Evolutionary conservation across 179 eudicot species (phyloP).

Genomic region (Heliamphora pulchella): DNA sequence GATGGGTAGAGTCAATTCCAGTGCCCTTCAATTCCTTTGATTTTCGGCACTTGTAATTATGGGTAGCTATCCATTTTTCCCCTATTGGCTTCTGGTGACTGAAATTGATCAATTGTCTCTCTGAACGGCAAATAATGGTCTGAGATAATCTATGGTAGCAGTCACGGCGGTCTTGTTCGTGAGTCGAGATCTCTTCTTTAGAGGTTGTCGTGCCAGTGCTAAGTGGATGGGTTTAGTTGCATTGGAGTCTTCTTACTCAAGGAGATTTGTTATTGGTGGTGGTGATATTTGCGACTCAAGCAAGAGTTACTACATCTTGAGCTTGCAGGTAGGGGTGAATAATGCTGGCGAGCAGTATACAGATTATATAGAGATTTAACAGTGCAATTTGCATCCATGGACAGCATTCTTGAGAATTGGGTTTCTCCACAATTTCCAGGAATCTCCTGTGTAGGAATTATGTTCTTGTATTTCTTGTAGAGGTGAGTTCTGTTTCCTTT

Average conservation of each 20-base stretch:
- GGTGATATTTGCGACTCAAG: constrained; percentile 13
- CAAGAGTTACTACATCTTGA: constrained; percentile 15
- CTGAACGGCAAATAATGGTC: constrained; percentile 21
- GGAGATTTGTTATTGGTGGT: constrained; percentile 16
- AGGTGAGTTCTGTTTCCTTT: constrained; percentile 32
- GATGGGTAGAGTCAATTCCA: constrained; percentile 20
- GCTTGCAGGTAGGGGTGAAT: constrained; percentile 11
- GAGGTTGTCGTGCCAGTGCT: constrained; percentile 17
- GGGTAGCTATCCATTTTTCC: constrained; percentile 17
- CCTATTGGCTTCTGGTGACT: constrained; percentile 30
- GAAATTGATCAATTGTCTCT: constrained; percentile 34
- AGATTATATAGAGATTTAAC: background rate
- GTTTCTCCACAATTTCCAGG: constrained; percentile 18
- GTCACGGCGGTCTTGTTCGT: constrained; percentile 13
- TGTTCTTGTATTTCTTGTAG: constrained; percentile 22
- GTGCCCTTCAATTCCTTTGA: constrained; percentile 14
- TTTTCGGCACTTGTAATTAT: constrained; percentile 21
- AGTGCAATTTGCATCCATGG: background rate
- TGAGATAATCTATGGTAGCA: background rate
- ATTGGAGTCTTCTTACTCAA: constrained; percentile 20
- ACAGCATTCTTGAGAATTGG: constrained; percentile 7
- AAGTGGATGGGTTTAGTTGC: constrained; percentile 4
- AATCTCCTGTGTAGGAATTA: constrained; percentile 20
- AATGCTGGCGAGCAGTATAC: constrained; percentile 7
- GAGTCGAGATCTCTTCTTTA: background rate